Base-by-base conservation (phyloP, 2,329 filamentous ascomycete species). In the Hypomyces rosellus region DNA sequence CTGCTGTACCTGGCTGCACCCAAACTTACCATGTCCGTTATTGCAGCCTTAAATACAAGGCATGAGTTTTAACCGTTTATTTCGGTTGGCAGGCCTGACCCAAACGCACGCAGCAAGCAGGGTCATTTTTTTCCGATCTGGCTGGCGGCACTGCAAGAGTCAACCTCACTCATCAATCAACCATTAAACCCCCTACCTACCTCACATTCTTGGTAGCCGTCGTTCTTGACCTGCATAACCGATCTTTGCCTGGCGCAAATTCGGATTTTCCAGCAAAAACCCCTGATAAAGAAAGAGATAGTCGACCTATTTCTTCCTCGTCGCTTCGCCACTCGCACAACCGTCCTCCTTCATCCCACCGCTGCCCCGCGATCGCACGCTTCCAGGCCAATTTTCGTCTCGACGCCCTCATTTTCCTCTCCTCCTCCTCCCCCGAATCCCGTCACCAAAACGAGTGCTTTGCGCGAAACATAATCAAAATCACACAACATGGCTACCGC, bases 241-340 rank as follows among this genome's bases (percentile, higher is more conserved):
- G 45, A 59, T 49, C 60, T 60, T 69, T 71, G 68, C 68, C 68
- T 69, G 69, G 69, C 55, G 68, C 69, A 70, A 68, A 64, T 61
- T 66, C 59, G 56, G 50, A 54, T 43, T n/a, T 46, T 43, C 25
- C 8, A 30, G 54, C 49, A 20, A 13, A 34, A 50, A 40, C 36
- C 47, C 48, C 44, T 38, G 40, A 40, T 55, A 51, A 43, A 48
- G 52, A 58, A 64, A 57, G 60, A 62, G 63, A 50, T 58, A 61
- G 56, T 63, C 55, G 54, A 63, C 52, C 55, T 58, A 57, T 47
- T 53, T 54, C 54, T 50, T 57, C 55, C 50, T 55, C 54, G 50
- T 48, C 52, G 55, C 45, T 51, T 41, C 49, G 53, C 54, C 53
- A 52, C 54, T 54, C 56, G 55, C 54, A 52, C 57, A 11, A 54